These are phyloP conservation scores for Leptographium lundbergii DNA, from an alignment of 2,329 filamentous ascomycete species.

Conservation along the genomic window DNA sequence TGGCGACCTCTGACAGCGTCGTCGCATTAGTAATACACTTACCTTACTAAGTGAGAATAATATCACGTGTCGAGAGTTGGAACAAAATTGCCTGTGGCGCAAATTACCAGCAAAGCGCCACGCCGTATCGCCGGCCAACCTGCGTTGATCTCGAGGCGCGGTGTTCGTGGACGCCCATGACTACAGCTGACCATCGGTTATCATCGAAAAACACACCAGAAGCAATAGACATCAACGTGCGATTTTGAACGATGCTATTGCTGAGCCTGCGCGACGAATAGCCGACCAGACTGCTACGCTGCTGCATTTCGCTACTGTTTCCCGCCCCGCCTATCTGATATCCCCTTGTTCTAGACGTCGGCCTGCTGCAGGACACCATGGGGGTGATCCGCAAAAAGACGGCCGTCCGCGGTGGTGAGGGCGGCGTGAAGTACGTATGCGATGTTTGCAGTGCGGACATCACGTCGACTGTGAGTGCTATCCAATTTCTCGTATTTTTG, in stretches of 20 bases:
- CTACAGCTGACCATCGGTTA: background rate
- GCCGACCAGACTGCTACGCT: background rate
- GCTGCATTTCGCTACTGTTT: background rate
- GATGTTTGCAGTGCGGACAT: conserved; percentile 95
- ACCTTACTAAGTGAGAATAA: background rate
- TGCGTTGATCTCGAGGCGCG: background rate
- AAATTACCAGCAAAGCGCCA: background rate
- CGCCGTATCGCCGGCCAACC: background rate
- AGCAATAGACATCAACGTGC: conserved; percentile 9
- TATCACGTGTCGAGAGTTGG: background rate
- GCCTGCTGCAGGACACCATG: conserved; percentile 40
- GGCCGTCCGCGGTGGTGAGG: conserved; percentile 70
- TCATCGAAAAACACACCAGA: conserved; percentile 11
- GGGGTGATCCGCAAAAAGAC: conserved; percentile 96
- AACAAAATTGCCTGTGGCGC: background rate
- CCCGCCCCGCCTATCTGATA: background rate
- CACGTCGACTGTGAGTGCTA: conserved; percentile 70
- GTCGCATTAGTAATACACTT: background rate
- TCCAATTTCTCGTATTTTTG: background rate
- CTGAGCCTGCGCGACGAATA: conserved; percentile 4
- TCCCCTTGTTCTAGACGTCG: background rate
- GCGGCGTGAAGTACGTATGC: conserved; percentile 90
- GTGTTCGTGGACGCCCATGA: conserved; percentile 11
- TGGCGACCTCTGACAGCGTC: no score
- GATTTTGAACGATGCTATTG: conserved; percentile 4